Base-by-base conservation (phyloP, 1,139 yeast species). In the Taphrina communis region DNA sequence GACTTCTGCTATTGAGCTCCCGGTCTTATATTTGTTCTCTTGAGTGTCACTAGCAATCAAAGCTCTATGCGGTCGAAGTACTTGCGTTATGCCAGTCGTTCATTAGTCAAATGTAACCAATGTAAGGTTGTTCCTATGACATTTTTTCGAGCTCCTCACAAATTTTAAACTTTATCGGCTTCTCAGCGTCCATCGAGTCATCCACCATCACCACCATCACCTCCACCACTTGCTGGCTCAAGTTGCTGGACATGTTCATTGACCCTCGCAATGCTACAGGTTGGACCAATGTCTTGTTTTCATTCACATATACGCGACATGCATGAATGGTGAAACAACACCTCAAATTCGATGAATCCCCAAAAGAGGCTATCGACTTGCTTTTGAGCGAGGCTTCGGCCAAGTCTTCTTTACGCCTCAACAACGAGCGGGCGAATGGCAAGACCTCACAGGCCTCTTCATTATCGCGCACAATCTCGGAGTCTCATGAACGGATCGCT, bases 321-420 rank as follows among this genome's bases (percentile, higher is more conserved):
- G 60, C 21, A 7, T 42, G 46, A 25, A 63, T 63, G 67, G 67
- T 63, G 46, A 63, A 63, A n/a, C 59, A 56, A 14, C 67, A 63
- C 55, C n/a, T 55, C 56, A 53, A 56, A n/a, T 63, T 63, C 46
- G 67, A 63, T 42, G 67, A 52, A n/a, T 52, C 56, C 46, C 42
- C 39, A 8, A 39, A 44, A 17, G 42, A 31, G 19, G 42, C 17
- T 21, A 14, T 56, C 42, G 60, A 56, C 12, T 9, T 17, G 39
- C 17, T 25, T 19, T 17, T 35, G 11, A 21, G 17, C 35, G 38
- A 51, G 25, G 39, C 36, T 25, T 19, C 39, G 35, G 51, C 12
- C 8, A 62, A 62, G 52, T 59, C 66, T 12, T 52, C 53, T 46
- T 25, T 52, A 11, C 31, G 31, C 25, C 3, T 9, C 6, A n/a